phyloP scores from a whole-genome alignment of 306 rosid species.

The Gleditsia sinensis region DNA sequence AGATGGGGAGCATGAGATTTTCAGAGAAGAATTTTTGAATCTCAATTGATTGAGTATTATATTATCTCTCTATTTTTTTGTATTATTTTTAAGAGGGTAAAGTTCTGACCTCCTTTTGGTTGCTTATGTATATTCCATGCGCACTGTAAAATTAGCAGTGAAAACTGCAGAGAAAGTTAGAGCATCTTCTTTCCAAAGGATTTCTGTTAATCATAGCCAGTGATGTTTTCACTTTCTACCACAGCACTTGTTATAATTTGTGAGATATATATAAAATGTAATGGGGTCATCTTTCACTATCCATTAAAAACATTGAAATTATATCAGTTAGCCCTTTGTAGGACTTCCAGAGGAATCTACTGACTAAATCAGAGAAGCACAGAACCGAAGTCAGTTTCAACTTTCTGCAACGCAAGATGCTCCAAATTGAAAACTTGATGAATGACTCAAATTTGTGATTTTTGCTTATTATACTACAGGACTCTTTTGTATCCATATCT shows the following conservation, averaged over 20 bases:
- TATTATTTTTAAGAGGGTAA: constrained; percentile 66
- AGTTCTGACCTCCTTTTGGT: constrained; percentile 81
- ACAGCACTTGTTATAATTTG: constrained; percentile 35
- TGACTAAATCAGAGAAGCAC: constrained; percentile 33
- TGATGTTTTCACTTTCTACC: constrained; percentile 59
- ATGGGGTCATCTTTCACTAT: background rate
- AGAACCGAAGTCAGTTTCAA: constrained; percentile 33
- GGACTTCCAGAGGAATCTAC: constrained; percentile 45
- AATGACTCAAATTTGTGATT: constrained; percentile 18
- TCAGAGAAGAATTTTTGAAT: constrained; percentile 59
- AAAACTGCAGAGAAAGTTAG: constrained; percentile 45
- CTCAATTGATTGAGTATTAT: constrained; percentile 32
- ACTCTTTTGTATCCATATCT: constrained; percentile 17
- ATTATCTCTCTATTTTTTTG: constrained; percentile 20
- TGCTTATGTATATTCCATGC: constrained; percentile 76
- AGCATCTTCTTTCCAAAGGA: constrained; percentile 62
- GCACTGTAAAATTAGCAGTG: constrained; percentile 80
- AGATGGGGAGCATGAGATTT: constrained; percentile 70
- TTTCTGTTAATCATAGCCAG: constrained; percentile 71
- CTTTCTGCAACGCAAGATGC: constrained; percentile 32
- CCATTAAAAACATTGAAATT: background rate
- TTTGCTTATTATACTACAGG: constrained; percentile 4
- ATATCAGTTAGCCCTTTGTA: background rate
- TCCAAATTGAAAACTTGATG: constrained; percentile 24
- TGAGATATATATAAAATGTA: background rate